A percentile compares a stretch with the other conserved stretches of the same genome.
Conservation (phyloP, 257 asterid species). For the Salvia rosmarinus region DNA sequence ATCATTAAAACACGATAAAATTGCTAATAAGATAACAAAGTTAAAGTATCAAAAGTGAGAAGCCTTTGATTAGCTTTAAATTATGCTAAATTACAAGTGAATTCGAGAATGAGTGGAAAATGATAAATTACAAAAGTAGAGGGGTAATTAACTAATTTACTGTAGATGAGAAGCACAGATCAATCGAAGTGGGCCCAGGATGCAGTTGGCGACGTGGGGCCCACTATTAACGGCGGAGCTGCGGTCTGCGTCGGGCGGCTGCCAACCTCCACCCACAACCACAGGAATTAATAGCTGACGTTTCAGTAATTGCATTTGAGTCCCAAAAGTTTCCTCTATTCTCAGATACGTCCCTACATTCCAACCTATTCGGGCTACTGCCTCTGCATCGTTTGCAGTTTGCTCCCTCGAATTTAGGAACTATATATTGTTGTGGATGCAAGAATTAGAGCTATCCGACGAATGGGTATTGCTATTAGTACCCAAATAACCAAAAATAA, state of each 20-base stretch:
- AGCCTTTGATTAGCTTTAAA: no score
- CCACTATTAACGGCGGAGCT: constrained; percentile 34
- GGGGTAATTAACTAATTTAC: not conserved
- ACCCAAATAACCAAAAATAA: no score
- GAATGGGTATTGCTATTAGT: no score
- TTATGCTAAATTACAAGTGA: no score
- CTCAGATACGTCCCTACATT: not conserved
- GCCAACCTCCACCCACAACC: constrained; percentile 49
- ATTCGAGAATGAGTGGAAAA: not conserved
- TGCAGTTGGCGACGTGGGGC: constrained; percentile 36
- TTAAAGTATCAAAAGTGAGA: no score
- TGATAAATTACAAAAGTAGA: not conserved
- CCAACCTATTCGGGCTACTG: not conserved
- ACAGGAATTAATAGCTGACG: constrained; percentile 29
- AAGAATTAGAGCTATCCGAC: no score
- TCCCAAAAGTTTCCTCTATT: constrained; percentile 4
- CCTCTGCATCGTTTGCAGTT: not conserved
- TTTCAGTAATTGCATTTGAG: not conserved
- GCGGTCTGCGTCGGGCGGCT: constrained; percentile 50
- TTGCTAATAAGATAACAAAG: no score
- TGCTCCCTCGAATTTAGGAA: not conserved
- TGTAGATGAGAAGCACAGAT: not conserved
- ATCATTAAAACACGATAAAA: no score
- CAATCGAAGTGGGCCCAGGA: constrained; percentile 27
- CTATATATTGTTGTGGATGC: not conserved